These are phyloP conservation scores for Senna tora DNA, from an alignment of 306 rosid species.

Conservation along the genomic window DNA sequence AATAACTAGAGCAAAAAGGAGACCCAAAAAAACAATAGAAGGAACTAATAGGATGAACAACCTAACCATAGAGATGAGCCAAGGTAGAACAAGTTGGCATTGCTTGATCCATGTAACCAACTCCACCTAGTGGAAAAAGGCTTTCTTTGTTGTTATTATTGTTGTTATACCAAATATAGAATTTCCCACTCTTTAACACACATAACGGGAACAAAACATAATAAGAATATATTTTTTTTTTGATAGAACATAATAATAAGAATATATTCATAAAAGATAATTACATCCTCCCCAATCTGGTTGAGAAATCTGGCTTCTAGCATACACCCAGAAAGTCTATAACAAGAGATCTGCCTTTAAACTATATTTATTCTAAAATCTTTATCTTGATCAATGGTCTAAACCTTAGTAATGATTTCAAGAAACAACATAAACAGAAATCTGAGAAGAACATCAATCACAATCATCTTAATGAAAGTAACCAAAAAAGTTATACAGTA, in stretches of 20 bases:
- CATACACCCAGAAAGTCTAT: neutral
- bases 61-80: too few relatives aligned
- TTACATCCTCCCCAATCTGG: neutral
- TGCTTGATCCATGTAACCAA: too few relatives aligned
- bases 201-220: too few relatives aligned
- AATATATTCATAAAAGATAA: neutral
- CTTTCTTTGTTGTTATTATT: too few relatives aligned
- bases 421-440: constrained; percentile 13
- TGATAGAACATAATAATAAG: too few relatives aligned
- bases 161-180: neutral
- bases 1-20: too few relatives aligned
- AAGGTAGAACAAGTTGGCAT: too few relatives aligned
- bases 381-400: neutral
- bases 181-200: neutral
- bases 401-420: neutral
- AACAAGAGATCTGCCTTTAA: neutral
- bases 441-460: constrained; percentile 7
- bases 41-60: too few relatives aligned
- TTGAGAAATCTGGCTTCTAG: constrained; percentile 2
- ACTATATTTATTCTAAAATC: neutral
- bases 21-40: too few relatives aligned
- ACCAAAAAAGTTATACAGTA: constrained; percentile 23
- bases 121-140: too few relatives aligned
- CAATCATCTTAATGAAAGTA: neutral
- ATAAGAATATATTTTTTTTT: too few relatives aligned